A percentile compares a stretch with the other conserved stretches of the same genome.
phyloP scores from a whole-genome alignment of 805 yeast species.

The Barnettozyma californica region DNA sequence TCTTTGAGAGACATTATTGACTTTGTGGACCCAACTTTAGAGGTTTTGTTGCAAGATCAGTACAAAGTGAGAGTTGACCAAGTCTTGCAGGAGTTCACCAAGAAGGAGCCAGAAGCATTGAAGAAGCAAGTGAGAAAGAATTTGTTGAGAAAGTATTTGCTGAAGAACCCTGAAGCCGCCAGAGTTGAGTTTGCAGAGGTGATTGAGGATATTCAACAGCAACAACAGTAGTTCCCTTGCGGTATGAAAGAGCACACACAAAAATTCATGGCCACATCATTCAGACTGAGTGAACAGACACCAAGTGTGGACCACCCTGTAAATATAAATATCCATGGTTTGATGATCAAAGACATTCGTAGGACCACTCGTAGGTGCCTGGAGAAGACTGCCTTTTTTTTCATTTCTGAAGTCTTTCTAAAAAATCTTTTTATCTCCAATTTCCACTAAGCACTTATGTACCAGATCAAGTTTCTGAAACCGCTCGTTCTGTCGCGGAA shows the following conservation, averaged over 20 bases:
- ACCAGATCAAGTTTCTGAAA: constrained; percentile 32
- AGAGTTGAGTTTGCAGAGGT: constrained; percentile 19
- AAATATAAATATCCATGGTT: neutral
- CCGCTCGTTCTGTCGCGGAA: constrained; percentile 22
- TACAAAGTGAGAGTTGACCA: constrained; percentile 32
- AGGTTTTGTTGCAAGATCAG: constrained; percentile 31
- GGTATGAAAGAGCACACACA: neutral
- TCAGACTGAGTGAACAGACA: neutral
- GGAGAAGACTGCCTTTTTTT: neutral
- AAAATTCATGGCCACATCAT: neutral
- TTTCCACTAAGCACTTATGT: constrained; percentile 16
- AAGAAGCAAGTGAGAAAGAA: constrained; percentile 62
- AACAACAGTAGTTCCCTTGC: neutral
- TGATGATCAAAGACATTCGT: neutral
- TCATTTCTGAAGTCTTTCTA: neutral
- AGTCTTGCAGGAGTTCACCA: constrained; percentile 33
- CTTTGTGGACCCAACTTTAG: constrained; percentile 31
- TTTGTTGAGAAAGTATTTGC: constrained; percentile 59
- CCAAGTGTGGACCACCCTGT: neutral
- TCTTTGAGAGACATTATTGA: constrained; percentile 29
- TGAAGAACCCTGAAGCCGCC: constrained; percentile 27
- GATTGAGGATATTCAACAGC: constrained; percentile 11
- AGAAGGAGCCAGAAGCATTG: constrained; percentile 33
- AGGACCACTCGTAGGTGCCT: no score
- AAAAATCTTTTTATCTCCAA: neutral